Base-by-base conservation (phyloP, 768 basidiomycete genomes). In the Hemileccinum impolitum region DNA sequence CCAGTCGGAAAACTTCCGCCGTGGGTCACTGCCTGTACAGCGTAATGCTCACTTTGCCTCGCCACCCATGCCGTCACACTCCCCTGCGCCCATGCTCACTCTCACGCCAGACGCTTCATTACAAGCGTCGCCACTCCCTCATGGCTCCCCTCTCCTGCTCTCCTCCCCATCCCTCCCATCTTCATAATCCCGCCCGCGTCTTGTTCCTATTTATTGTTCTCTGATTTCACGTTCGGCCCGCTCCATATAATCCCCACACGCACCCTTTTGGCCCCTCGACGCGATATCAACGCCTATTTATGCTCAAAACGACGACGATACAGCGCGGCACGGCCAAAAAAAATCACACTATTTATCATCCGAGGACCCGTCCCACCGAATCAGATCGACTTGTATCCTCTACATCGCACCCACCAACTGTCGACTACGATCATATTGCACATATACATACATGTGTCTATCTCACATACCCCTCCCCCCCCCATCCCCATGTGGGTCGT, bases 141-240 rank as follows among this genome's bases (percentile, higher is more conserved):
- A 69, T 31, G 39, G 55, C 30, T 69, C 66, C 13, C 67, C 66
- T 19, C 57, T 58, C 28, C 37, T 67, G 39, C 48, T 60, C 7
- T 46, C 66, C n/a, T 56, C 64, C 3, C 36, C 58, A 0, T 60
- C 57, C 7, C 36, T 58, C 6, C 23, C 53, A 5, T 54, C 63
- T 43, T 55, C 57, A 37, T 67, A 50, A 62, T 37, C 39, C 23
- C 32, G 23, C 34, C 44, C 39, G 1, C 43, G n/a, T 61, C 58
- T 60, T 62, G 60, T 19, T 12, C 31, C 34, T 67, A 67, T 67
- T 67, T 67, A 67, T 67, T 54, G 47, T 40, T 47, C 49, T 61
- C 55, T 28, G 52, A 54, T 39, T 51, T 65, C 57, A 58, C 61
- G 43, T 51, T 53, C 49, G 32, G 41, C 43, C 48, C 36, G 2